A percentile compares a stretch with the other conserved stretches of the same genome.
Conservation (phyloP, 345 rosid species). For the Acer campestre region DNA sequence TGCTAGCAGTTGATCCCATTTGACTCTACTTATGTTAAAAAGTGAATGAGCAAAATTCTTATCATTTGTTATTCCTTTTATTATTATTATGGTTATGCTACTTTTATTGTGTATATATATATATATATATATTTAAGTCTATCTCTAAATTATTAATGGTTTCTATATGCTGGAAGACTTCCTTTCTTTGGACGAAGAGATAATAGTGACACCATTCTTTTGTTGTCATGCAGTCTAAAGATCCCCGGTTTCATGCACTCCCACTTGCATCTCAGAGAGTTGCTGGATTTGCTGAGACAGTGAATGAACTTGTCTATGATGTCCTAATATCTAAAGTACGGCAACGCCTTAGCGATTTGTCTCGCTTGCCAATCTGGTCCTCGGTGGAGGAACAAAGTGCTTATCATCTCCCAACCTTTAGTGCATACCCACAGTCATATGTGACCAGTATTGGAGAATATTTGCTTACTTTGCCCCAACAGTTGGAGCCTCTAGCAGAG, state of each 20-base stretch:
- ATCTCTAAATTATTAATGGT: background rate
- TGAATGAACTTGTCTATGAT: conserved; percentile 91
- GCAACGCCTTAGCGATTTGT: conserved; percentile 82
- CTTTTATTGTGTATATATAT: background rate
- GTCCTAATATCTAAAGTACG: conserved; percentile 95
- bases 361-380: conserved; percentile 86
- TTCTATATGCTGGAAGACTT: background rate
- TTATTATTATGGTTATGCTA: background rate
- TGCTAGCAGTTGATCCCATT: background rate
- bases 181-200: background rate
- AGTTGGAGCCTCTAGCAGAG: conserved; percentile 97
- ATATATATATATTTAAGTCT: background rate
- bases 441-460: conserved; percentile 92
- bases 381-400: conserved; percentile 83
- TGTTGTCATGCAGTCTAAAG: conserved; percentile 74
- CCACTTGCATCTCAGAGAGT: conserved; percentile 92
- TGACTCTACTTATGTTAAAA: background rate
- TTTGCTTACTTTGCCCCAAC: conserved; percentile 97
- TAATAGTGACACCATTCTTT: conserved; percentile 4
- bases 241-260: conserved; percentile 96
- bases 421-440: conserved; percentile 92
- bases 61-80: background rate
- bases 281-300: conserved; percentile 76
- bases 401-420: conserved; percentile 84
- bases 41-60: background rate